Percentiles rank a stretch among this genome's conserved stretches.
Evolutionary conservation across 2,329 filamentous ascomycete genomes (phyloP).

Genomic region (Hymenoscyphus fraxineus): DNA sequence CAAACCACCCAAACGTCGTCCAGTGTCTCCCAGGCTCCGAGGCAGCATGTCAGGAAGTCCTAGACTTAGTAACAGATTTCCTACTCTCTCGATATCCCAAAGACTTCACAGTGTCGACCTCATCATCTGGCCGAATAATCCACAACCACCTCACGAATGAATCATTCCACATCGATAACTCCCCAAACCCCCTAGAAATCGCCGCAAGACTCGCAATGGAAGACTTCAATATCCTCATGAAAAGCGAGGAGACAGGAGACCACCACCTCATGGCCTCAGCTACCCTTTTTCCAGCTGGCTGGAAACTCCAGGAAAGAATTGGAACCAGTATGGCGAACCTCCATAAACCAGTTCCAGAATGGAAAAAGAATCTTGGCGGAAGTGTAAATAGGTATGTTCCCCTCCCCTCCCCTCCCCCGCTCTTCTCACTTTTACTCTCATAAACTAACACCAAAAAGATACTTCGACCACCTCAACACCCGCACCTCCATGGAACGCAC

Average conservation of each 20-base stretch:
- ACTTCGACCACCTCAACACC: slow-evolving; percentile 43
- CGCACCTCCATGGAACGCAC: slow-evolving; percentile 45
- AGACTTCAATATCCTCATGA: slow-evolving; percentile 48
- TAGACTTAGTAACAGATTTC: slow-evolving; percentile 44
- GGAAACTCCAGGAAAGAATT: slow-evolving; percentile 46
- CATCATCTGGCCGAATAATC: slow-evolving; percentile 34
- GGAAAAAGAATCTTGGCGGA: slow-evolving; percentile 44
- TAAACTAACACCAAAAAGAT: slow-evolving; percentile 29
- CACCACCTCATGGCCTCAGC: slow-evolving; percentile 48
- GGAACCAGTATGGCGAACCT: slow-evolving; percentile 46
- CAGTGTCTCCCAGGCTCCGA: slow-evolving; percentile 43
- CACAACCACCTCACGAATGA: slow-evolving; percentile 44
- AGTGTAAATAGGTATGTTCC: slow-evolving; percentile 41
- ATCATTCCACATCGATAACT: slow-evolving; percentile 38
- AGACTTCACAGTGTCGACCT: slow-evolving; percentile 39
- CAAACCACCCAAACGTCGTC: slow-evolving; percentile 40
- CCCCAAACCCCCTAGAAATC: slow-evolving; percentile 45
- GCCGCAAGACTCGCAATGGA: slow-evolving; percentile 48
- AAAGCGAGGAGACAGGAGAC: slow-evolving; percentile 41
- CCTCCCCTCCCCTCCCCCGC: slow-evolving; percentile 10
- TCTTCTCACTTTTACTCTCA: background rate
- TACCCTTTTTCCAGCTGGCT: slow-evolving; percentile 51
- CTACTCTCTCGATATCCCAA: slow-evolving; percentile 42
- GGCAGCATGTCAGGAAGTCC: slow-evolving; percentile 44
- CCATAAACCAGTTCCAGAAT: slow-evolving; percentile 45